These are phyloP conservation scores for Phytophthora uliginosa DNA, from an alignment of 352 stramenopile species.

Conservation along the genomic window DNA sequence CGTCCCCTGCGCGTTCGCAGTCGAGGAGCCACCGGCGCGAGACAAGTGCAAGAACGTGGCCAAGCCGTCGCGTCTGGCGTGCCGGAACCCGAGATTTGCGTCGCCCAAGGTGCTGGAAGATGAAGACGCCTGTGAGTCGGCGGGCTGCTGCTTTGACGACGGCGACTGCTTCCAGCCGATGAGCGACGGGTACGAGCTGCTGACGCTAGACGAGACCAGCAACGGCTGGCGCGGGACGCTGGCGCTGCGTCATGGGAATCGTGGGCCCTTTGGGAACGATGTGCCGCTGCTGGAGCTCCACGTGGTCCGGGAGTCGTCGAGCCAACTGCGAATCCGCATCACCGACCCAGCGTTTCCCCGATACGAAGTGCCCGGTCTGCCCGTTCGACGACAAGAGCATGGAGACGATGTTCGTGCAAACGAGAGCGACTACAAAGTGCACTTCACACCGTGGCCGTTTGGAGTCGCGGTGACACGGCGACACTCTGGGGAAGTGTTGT, in stretches of 20 bases:
- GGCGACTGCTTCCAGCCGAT: slow-evolving; percentile 77
- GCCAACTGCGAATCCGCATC: slow-evolving; percentile 79
- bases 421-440: slow-evolving; percentile 50
- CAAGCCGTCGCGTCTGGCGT: slow-evolving; percentile 62
- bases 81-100: slow-evolving; percentile 79
- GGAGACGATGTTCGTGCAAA: slow-evolving; percentile 1
- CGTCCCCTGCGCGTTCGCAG: slow-evolving; percentile 75
- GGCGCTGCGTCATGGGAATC: slow-evolving; percentile 48
- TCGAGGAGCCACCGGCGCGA: slow-evolving; percentile 17
- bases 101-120: slow-evolving; percentile 33
- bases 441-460: slow-evolving; percentile 79
- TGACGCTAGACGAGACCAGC: slow-evolving; percentile 63
- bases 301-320: slow-evolving; percentile 62
- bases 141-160: slow-evolving; percentile 84
- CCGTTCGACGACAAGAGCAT: slow-evolving; percentile 17
- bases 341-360: slow-evolving; percentile 78
- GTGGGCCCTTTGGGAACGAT: slow-evolving; percentile 86
- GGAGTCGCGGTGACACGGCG: slow-evolving; percentile 73
- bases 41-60: slow-evolving; percentile 48
- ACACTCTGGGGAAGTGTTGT: slow-evolving; percentile 71
- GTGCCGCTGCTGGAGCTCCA: slow-evolving; percentile 67
- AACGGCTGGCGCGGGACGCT: slow-evolving; percentile 69
- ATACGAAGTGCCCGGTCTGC: slow-evolving; percentile 75
- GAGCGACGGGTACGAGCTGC: slow-evolving; percentile 74
- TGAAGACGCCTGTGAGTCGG: slow-evolving; percentile 45